phyloP scores from a whole-genome alignment of 108 stramenopile species.

The Cyclostephanos tholiformis region DNA sequence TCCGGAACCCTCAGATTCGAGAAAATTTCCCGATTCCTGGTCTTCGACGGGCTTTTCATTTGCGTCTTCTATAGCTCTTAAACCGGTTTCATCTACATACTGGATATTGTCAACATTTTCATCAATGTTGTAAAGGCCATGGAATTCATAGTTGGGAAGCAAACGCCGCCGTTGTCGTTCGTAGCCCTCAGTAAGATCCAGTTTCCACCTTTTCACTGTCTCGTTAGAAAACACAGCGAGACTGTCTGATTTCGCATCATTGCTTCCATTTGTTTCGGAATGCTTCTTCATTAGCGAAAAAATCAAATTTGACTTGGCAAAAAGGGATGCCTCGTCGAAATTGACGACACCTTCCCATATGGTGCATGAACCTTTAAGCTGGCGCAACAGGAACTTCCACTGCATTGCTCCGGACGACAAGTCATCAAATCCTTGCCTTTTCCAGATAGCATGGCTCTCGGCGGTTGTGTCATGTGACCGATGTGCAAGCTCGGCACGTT shows the following conservation, averaged over 20 bases:
- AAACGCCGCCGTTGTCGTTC: conserved; percentile 83
- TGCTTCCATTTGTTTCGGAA: conserved; percentile 13
- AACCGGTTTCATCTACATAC: conserved; percentile 41
- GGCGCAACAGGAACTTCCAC: conserved; percentile 81
- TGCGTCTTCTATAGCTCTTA: conserved; percentile 26
- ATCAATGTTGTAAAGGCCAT: conserved; percentile 87
- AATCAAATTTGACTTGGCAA: conserved; percentile 42
- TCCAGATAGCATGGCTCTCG: conserved; percentile 85
- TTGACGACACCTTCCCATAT: conserved; percentile 85
- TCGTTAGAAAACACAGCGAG: conserved; percentile 16
- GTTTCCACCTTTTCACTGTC: conserved; percentile 73
- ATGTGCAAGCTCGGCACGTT: conserved; percentile 73
- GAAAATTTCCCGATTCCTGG: conserved; percentile 9
- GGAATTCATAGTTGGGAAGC: conserved; percentile 91
- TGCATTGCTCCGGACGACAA: conserved; percentile 87
- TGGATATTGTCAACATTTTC: conserved; percentile 56
- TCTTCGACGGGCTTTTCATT: conserved; percentile 24
- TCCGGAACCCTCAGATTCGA: neutral
- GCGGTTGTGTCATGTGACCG: conserved; percentile 71
- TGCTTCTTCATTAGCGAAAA: conserved; percentile 20
- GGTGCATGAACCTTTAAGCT: conserved; percentile 82
- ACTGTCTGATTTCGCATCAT: neutral
- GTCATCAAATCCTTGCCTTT: conserved; percentile 89
- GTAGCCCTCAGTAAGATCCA: conserved; percentile 86
- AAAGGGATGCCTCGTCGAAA: conserved; percentile 45